phyloP scores from a whole-genome alignment of 2,329 filamentous ascomycete genomes.

The Penicillium capsulatum region DNA sequence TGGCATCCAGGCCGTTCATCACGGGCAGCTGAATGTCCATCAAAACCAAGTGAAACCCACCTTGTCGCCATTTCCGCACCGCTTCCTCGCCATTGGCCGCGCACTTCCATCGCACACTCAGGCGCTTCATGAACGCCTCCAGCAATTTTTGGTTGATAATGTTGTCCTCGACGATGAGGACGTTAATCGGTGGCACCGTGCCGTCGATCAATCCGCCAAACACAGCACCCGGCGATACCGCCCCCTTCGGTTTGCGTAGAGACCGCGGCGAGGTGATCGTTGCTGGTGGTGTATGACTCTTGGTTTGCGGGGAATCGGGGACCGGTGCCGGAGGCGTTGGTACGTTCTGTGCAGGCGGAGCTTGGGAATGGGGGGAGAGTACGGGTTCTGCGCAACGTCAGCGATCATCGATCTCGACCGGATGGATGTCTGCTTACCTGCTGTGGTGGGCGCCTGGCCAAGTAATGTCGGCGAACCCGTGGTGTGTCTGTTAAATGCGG shows the following conservation, averaged over 20 bases:
- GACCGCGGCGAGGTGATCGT: constrained; percentile 49
- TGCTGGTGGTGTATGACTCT: constrained; percentile 34
- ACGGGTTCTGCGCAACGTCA: constrained; percentile 24
- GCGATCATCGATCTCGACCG: constrained; percentile 1
- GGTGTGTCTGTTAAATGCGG: constrained; percentile 62
- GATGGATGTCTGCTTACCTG: constrained; percentile 33
- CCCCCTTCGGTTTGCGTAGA: constrained; percentile 34
- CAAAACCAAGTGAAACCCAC: constrained; percentile 90
- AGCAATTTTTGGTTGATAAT: constrained; percentile 93
- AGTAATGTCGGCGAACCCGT: constrained; percentile 76
- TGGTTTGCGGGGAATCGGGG: constrained; percentile 37
- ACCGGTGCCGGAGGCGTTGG: constrained; percentile 34
- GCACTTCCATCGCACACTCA: constrained; percentile 96
- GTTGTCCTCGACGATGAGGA: constrained; percentile 97
- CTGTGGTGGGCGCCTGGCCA: constrained; percentile 43
- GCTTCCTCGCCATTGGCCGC: constrained; percentile 93
- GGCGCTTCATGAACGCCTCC: constrained; percentile 89
- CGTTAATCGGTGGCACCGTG: constrained; percentile 89
- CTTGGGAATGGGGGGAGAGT: constrained; percentile 25
- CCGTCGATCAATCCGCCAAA: constrained; percentile 68
- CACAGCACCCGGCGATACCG: constrained; percentile 31
- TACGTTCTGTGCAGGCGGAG: constrained; percentile 25
- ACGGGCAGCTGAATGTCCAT: constrained; percentile 98
- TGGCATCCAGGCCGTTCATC: constrained; percentile 93
- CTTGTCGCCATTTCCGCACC: constrained; percentile 84